These are phyloP conservation scores for Beauveria caledonica DNA, from an alignment of 2,329 filamentous ascomycete genomes.

Conservation along the genomic window DNA sequence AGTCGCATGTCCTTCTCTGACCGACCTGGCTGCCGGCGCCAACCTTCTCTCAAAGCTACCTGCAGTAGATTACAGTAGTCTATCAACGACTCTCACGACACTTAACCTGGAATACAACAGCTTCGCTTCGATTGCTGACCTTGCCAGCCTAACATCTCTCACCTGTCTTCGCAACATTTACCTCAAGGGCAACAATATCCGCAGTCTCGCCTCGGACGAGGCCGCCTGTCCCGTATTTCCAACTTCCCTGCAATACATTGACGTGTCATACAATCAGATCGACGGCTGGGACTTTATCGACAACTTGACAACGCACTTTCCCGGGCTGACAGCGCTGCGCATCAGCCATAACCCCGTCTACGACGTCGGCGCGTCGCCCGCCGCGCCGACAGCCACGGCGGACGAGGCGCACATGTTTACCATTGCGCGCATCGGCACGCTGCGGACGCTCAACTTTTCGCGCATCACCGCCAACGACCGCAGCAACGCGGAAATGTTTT, in stretches of 20 bases:
- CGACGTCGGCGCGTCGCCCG: constrained; percentile 38
- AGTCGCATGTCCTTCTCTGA: constrained; percentile 44
- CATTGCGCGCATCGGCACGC: constrained; percentile 60
- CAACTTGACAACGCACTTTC: constrained; percentile 56
- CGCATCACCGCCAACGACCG: constrained; percentile 65
- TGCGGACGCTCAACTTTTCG: constrained; percentile 67
- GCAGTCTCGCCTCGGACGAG: constrained; percentile 24
- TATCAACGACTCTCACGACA: constrained; percentile 48
- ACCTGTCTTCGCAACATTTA: constrained; percentile 50
- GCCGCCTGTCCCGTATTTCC: constrained; percentile 39
- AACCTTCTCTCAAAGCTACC: constrained; percentile 51
- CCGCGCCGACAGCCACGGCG: constrained; percentile 41
- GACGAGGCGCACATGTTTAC: constrained; percentile 89
- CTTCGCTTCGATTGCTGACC: constrained; percentile 50
- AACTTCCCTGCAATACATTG: constrained; percentile 52
- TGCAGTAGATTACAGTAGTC: constrained; percentile 25
- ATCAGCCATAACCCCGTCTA: constrained; percentile 84
- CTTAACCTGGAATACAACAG: constrained; percentile 66
- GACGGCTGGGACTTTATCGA: constrained; percentile 68
- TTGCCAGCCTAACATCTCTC: constrained; percentile 46
- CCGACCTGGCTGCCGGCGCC: constrained; percentile 42
- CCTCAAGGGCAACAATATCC: constrained; percentile 71
- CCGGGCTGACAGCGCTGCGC: constrained; percentile 65
- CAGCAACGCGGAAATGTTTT: constrained; percentile 86
- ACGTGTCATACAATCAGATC: constrained; percentile 66